Conservation (phyloP, 2,329 filamentous ascomycete genomes). For the Xylaria sp. region DNA sequence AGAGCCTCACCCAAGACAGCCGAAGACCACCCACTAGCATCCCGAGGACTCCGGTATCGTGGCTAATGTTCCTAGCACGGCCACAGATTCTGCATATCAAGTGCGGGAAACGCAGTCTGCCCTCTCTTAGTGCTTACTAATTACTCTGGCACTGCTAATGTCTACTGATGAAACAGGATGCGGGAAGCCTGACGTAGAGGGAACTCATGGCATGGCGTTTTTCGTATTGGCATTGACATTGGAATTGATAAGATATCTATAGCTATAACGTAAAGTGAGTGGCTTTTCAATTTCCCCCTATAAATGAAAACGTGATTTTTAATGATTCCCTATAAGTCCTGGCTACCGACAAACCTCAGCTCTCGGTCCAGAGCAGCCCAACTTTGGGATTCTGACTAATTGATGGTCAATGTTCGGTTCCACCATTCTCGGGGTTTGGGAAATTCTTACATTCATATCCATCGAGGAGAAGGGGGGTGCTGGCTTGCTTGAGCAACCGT, state of each 20-base stretch:
- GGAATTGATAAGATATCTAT: slow-evolving; percentile 1
- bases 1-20: slow-evolving; percentile 1
- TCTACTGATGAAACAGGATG: background rate
- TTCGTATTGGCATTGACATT: background rate
- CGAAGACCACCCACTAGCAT: background rate
- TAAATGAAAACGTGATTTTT: background rate
- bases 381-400: slow-evolving; percentile 9
- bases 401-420: background rate
- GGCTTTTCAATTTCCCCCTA: slow-evolving; percentile 11
- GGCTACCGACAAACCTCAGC: background rate
- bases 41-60: background rate
- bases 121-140: slow-evolving; percentile 3
- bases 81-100: slow-evolving; percentile 19
- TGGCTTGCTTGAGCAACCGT: background rate
- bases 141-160: background rate
- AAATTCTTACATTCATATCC: slow-evolving; percentile 12
- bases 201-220: background rate
- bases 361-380: slow-evolving; percentile 6
- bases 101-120: background rate
- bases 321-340: background rate
- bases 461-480: slow-evolving; percentile 1
- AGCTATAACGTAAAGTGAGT: slow-evolving; percentile 10
- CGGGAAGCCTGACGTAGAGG: background rate
- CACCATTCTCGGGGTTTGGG: background rate
- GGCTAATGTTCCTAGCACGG: background rate